Percentiles rank a stretch among this genome's conserved stretches.
These are phyloP conservation scores for Sporisorium graminicola DNA, from an alignment of 1,284 basidiomycete species.

Conservation along the genomic window DNA sequence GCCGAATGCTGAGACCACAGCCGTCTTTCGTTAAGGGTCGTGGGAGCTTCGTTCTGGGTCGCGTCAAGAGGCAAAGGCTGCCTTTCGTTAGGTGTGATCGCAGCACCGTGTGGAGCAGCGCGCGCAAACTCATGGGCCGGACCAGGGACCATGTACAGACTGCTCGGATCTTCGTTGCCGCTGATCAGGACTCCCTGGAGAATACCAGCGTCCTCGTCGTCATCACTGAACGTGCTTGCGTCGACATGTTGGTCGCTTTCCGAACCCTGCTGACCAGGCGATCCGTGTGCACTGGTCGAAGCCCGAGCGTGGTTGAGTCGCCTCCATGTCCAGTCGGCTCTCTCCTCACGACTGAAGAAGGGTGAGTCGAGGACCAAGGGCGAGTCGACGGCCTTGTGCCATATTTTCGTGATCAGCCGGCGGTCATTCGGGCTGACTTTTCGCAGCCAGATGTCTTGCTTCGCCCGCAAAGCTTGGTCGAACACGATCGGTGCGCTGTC, in stretches of 20 bases:
- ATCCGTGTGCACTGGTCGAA: neutral
- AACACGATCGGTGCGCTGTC: neutral
- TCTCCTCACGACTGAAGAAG: neutral
- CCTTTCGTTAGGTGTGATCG: neutral
- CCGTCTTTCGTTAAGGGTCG: neutral
- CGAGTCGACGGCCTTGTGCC: neutral
- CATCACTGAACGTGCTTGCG: neutral
- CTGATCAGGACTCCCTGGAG: neutral
- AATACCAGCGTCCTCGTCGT: neutral
- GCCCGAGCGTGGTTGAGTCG: neutral
- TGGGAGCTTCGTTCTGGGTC: neutral
- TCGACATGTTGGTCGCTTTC: neutral
- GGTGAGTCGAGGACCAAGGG: neutral
- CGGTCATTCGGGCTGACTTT: neutral
- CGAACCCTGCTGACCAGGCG: neutral
- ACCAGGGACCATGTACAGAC: neutral
- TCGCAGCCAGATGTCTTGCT: slow-evolving; percentile 1
- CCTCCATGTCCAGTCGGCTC: neutral
- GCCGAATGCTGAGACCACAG: neutral
- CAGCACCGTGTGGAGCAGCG: neutral
- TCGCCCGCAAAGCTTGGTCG: neutral
- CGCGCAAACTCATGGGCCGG: neutral
- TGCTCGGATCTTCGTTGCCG: neutral
- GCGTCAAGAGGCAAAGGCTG: neutral
- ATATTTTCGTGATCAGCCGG: neutral